Base-by-base conservation (phyloP, 306 rosid species). In the Castanospermum australe region DNA sequence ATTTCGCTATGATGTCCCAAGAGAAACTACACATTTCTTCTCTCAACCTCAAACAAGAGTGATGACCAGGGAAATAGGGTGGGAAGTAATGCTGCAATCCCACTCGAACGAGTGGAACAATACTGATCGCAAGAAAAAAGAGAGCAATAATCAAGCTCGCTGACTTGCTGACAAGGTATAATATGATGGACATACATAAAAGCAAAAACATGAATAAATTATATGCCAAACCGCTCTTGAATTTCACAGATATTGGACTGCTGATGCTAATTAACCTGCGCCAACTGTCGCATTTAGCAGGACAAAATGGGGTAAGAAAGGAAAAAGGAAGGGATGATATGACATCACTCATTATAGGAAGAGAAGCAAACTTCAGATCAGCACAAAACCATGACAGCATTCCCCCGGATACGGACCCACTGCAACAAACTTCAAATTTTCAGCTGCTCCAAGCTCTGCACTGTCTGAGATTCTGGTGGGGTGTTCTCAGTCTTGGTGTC, bases 231-330 rank as follows among this genome's bases (percentile, higher is more conserved):
- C 69, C 55, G 84, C 87, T 81, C 83, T 65, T 74, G 50, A 86
- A 81, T 75, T 76, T 86, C 91, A 78, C 68, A 86, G 84, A 88
- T 60, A 83, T 74, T 76, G 78, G 65, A 51, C 70, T 76, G 66
- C 88, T 84, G 83, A 87, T 77, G 88, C 96, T 89, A 88, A 81
- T 77, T 87, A 85, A 89, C 90, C 88, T 86, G 86, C 52, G 64
- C 62, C 70, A 83, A 91, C 89, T 89, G 86, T 86, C 50, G 77
- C 86, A 82, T 92, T 73, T 64, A 84, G 81, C 81, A 78, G 85
- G 89, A 87, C 83, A 87, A 89, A 87, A 80, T 76, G 82, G 83
- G 77, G 82, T 20, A 54, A 71, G 50, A 55, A 60, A 80, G 60
- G 51, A 67, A 78, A 83, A 81, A 81, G 66, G 81, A 56, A 76